Conservation (phyloP, 768 basidiomycete species). For the Obba rivulosa region DNA sequence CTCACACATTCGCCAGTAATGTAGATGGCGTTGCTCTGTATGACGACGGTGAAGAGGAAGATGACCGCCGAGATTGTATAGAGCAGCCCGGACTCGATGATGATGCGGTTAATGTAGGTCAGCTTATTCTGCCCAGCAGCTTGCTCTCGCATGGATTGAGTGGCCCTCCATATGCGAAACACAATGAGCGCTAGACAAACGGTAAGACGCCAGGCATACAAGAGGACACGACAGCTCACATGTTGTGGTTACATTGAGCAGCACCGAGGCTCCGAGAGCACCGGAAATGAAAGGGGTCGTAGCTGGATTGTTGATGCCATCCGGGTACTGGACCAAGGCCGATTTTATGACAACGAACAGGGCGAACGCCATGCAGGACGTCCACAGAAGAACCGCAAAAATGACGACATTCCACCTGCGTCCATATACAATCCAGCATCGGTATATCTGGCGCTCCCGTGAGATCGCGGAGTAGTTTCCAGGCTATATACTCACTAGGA, state of each 20-base stretch:
- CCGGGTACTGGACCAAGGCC: neutral
- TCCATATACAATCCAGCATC: neutral
- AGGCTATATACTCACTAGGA: neutral
- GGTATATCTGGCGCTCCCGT: neutral
- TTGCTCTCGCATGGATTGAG: neutral
- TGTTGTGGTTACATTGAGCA: neutral
- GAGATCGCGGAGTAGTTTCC: neutral
- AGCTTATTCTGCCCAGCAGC: neutral
- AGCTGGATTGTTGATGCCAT: neutral
- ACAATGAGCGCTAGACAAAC: neutral
- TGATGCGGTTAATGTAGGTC: neutral
- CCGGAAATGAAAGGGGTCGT: neutral
- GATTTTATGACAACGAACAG: neutral
- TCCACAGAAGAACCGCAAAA: neutral
- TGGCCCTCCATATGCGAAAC: constrained; percentile 1
- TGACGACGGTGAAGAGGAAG: neutral
- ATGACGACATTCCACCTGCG: neutral
- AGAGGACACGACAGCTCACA: neutral
- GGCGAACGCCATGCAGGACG: neutral
- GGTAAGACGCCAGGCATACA: neutral
- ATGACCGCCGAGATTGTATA: neutral
- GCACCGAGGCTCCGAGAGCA: neutral
- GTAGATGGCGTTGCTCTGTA: neutral
- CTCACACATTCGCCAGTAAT: neutral
- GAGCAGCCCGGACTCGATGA: neutral